Evolutionary conservation across 2,329 filamentous ascomycete genomes (phyloP), one percentile per base, ranked within the genome.

Genomic region (Sporothrix pseudoabietina): DNA sequence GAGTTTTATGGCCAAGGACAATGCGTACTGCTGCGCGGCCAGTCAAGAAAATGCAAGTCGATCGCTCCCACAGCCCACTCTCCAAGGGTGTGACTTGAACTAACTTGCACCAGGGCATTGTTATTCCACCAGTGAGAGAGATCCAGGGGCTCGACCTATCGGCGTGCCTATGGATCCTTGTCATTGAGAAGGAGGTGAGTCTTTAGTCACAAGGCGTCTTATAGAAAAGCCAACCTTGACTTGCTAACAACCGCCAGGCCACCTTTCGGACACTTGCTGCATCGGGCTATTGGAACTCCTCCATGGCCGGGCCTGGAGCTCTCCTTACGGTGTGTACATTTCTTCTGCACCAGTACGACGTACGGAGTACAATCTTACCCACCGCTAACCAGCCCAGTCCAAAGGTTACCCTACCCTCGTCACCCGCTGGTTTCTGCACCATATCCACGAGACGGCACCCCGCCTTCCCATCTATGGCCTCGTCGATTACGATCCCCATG

Each of bases 391-490:
- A 30, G 61, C 6, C 4, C 71, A 94, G 91, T 93, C 89, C 0
- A 96, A 94, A 84, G 93, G 93, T 1, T 96, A 94, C 78, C 92
- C 93, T 0, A 93, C 96, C 77, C 82, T 95, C 66, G 85, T 87
- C 0, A 94, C 92, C 0, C 85, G 91, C 8, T 85, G 85, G 19
- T 90, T 95, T 71, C 82, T 95, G 1, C 84, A 85, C 57, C 79
- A 84, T 14, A 72, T 94, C 0, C 84, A 87, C 52, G 79, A 77
- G 0, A 80, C 79, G 9, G 82, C 82, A 26, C 86, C 87, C 0
- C 78, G 80, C 0, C 80, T 91, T 30, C 87, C 88, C 1, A 87
- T 93, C 7, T 85, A 88, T 71, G 88, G 85, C 0, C 82, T 96
- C 0, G 86, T 92, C 1, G 93, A 97, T 77, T 92, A 88, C 74